phyloP scores from a whole-genome alignment of 805 yeast species.

The Metschnikowia drakensbergensis region DNA sequence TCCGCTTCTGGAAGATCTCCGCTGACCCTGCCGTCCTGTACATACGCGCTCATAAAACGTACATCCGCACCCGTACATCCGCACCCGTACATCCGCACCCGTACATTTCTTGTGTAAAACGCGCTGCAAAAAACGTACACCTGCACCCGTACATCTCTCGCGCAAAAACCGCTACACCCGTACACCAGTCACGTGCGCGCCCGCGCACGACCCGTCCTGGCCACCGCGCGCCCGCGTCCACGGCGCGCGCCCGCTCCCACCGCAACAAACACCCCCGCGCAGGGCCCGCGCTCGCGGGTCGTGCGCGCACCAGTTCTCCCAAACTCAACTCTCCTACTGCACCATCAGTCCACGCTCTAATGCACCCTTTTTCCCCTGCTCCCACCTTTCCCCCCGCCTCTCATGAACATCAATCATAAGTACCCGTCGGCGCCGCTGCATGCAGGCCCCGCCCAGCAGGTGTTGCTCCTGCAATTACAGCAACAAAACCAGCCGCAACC shows the following conservation, averaged over 20 bases:
- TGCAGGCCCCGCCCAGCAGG: slow-evolving; percentile 41
- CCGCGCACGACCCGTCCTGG: background rate
- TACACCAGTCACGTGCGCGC: background rate
- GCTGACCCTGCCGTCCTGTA: background rate
- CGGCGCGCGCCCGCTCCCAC: background rate
- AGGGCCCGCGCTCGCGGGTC: background rate
- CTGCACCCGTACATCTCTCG: too few species aligned
- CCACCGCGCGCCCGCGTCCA: background rate
- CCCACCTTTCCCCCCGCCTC: background rate
- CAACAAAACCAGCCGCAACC: slow-evolving; percentile 35
- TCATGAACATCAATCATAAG: slow-evolving; percentile 22
- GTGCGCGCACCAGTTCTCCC: slow-evolving; percentile 2
- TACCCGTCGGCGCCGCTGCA: slow-evolving; percentile 26
- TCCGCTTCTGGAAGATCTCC: background rate
- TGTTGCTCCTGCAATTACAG: slow-evolving; percentile 40
- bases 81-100: too few species aligned
- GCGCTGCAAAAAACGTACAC: too few species aligned
- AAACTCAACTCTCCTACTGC: slow-evolving; percentile 1
- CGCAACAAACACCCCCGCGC: background rate
- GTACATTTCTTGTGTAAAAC: too few species aligned
- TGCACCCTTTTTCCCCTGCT: slow-evolving; percentile 3
- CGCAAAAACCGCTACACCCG: too few species aligned
- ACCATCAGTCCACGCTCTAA: background rate
- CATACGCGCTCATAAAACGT: background rate
- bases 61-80: too few species aligned